phyloP scores from a whole-genome alignment of 345 rosid species.

The Lenwebbia sp. region DNA sequence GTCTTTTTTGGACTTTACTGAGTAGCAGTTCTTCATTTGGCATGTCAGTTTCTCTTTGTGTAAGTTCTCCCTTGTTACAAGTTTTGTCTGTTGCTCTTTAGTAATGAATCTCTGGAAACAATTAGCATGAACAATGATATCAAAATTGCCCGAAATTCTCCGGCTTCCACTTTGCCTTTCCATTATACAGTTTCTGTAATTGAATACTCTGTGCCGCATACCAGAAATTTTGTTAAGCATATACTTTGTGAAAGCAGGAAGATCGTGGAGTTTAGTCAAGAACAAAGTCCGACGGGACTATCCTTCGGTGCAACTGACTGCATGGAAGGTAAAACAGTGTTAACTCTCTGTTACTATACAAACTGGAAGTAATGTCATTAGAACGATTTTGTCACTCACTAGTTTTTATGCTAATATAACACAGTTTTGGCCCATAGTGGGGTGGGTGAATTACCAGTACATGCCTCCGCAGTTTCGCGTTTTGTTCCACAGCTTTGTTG shows the following conservation, averaged over 20 bases:
- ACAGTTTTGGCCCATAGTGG: constrained; percentile 91
- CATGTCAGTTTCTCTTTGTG: not conserved
- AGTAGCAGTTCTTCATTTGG: not conserved
- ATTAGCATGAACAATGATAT: not conserved
- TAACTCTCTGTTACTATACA: not conserved
- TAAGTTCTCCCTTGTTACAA: not conserved
- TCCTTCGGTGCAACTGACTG: constrained; percentile 61
- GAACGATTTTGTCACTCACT: not conserved
- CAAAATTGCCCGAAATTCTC: not conserved
- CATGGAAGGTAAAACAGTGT: constrained; percentile 64
- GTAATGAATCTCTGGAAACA: not conserved
- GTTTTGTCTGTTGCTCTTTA: not conserved
- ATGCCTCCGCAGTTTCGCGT: constrained; percentile 80
- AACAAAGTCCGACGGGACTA: constrained; percentile 55
- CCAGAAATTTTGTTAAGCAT: no score
- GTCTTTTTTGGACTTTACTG: not conserved
- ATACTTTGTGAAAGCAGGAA: constrained; percentile 30
- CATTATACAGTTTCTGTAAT: not conserved
- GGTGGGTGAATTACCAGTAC: constrained; percentile 80
- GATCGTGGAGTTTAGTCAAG: constrained; percentile 63
- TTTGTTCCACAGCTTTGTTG: constrained; percentile 55
- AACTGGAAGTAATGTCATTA: not conserved
- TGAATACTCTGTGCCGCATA: not conserved
- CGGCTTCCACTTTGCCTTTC: not conserved
- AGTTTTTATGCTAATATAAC: not conserved